Evolutionary conservation across 768 basidiomycete species (phyloP), one percentile per base, ranked within the genome.

Genomic region (Tricholoma furcatifolium): DNA sequence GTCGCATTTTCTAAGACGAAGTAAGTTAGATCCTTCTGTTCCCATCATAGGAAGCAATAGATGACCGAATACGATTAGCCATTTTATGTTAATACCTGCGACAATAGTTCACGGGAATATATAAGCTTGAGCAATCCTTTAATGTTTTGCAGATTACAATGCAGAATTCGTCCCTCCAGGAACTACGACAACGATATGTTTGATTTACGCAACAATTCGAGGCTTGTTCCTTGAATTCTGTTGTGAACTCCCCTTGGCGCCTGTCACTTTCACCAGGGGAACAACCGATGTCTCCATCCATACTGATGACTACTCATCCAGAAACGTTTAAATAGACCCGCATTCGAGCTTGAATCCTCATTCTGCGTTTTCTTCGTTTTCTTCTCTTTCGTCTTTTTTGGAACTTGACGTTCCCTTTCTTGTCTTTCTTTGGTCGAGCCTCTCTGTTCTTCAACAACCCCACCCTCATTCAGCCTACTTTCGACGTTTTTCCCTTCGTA

Each of bases 361-460:
- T 27, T 27, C 27, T 27, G 27, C 27, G 27, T 47, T 36, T 47
- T 14, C 27, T 47, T 53, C 40, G 21, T 31, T 39, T 24, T n/a
- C 35, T 9, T 5, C 17, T 18, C 39, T 31, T 52, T 36, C 32
- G 6, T 6, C 31, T 56, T 43, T 47, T 30, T 31, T 52, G 55
- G 55, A 50, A 46, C 55, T 57, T 57, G 55, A 57, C 55, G 55
- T 57, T 57, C 55, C 50, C 40, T 53, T 39, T 44, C 17, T 48
- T 34, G 32, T 57, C 51, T 24, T 43, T 53, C 43, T 50, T 44
- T 23, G 17, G 17, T 40, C 36, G 46, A 23, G 44, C 43, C 46
- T 27, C 27, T 27, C 7, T 27, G 3, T 7, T 27, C 27, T 27
- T 27, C 35, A 18, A 41, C 38, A 38, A 43, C 43, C 40, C 49